Conservation (phyloP, 345 rosid species). For the Bruguiera gymnorhiza region DNA sequence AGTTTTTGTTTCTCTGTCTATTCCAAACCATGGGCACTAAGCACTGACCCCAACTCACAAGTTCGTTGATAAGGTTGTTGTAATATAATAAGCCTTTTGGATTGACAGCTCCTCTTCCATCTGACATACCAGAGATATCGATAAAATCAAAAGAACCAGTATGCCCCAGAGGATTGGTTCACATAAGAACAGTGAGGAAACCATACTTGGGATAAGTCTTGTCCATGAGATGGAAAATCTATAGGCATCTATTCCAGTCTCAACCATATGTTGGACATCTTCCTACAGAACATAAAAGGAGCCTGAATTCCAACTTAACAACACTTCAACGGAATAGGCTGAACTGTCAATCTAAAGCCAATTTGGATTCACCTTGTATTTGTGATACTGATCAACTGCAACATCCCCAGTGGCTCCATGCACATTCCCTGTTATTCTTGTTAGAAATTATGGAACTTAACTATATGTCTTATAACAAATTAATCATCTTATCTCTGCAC, state of each 20-base stretch:
- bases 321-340: background rate
- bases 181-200: background rate
- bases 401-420: conserved; percentile 43
- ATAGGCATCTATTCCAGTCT: conserved; percentile 58
- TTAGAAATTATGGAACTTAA: background rate
- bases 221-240: conserved; percentile 83
- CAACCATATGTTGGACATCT: conserved; percentile 75
- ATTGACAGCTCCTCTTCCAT: conserved; percentile 60
- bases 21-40: conserved; percentile 11
- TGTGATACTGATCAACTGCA: conserved; percentile 56
- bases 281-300: conserved; percentile 39
- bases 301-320: background rate
- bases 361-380: conserved; percentile 48
- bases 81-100: conserved; percentile 52
- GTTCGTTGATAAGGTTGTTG: conserved; percentile 54
- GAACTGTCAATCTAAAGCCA: background rate
- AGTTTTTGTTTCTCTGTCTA: background rate
- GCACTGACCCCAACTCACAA: conserved; percentile 37
- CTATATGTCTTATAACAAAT: background rate
- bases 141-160: background rate
- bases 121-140: conserved; percentile 22
- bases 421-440: conserved; percentile 30
- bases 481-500: background rate
- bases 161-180: background rate
- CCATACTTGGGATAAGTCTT: conserved; percentile 65